Evolutionary conservation across 768 basidiomycete species (phyloP).

Genomic region (Boletus speciosus): DNA sequence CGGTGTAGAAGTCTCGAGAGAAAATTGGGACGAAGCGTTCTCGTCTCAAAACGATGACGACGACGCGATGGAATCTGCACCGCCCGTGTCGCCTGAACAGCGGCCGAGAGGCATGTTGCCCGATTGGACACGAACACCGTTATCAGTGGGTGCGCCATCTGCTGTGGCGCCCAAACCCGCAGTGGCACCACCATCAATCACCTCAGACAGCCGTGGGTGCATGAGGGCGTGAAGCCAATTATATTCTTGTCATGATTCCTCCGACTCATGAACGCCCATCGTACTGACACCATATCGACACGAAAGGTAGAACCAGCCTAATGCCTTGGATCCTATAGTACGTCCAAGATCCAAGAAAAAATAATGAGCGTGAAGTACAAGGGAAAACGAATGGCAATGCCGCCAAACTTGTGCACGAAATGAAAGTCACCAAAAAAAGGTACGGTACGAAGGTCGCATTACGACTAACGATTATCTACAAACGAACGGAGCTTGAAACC

Average conservation of each 20-base stretch:
- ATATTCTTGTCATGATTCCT: not conserved
- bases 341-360: not conserved
- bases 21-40: slow-evolving; percentile 81
- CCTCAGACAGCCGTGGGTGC: slow-evolving; percentile 34
- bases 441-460: not conserved
- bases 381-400: not conserved
- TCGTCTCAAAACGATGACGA: slow-evolving; percentile 40
- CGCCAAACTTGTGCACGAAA: not conserved
- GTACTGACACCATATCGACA: slow-evolving; percentile 5
- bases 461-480: not conserved
- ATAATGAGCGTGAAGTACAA: not conserved
- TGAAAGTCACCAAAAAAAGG: not conserved
- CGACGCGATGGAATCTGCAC: slow-evolving; percentile 26
- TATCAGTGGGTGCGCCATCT: slow-evolving; percentile 62
- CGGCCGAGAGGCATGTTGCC: slow-evolving; percentile 52
- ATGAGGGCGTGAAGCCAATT: slow-evolving; percentile 16
- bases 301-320: slow-evolving; percentile 10
- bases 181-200: slow-evolving; percentile 5
- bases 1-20: slow-evolving; percentile 75
- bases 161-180: slow-evolving; percentile 31
- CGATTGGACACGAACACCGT: slow-evolving; percentile 74
- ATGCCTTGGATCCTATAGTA: slow-evolving; percentile 6
- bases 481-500: not conserved
- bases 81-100: slow-evolving; percentile 23
- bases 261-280: not conserved